phyloP scores from a whole-genome alignment of 2,329 filamentous ascomycete genomes.

The Onygena corvina region DNA sequence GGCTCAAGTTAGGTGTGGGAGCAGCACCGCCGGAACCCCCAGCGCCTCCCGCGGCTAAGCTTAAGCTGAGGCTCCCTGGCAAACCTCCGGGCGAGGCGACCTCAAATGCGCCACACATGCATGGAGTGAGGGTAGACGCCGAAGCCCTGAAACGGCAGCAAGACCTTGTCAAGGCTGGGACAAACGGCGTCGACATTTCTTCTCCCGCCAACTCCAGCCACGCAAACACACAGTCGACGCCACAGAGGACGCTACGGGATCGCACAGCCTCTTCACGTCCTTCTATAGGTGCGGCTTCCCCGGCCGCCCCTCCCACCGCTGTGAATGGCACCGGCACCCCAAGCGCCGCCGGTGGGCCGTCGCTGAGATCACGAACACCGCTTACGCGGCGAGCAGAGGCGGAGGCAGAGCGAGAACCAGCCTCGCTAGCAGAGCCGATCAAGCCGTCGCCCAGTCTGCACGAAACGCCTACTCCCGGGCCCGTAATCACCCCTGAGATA shows the following conservation, averaged over 20 bases:
- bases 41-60: slow-evolving; percentile 42
- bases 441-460: not conserved
- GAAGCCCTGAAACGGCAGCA: slow-evolving; percentile 44
- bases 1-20: slow-evolving; percentile 57
- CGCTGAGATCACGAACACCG: not conserved
- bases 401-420: not conserved
- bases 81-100: slow-evolving; percentile 41
- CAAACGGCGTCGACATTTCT: slow-evolving; percentile 21
- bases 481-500: not conserved
- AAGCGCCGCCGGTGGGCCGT: not conserved
- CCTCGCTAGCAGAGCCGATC: not conserved
- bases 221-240: slow-evolving; percentile 13
- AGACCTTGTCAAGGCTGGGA: slow-evolving; percentile 40
- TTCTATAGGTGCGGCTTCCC: slow-evolving; percentile 3
- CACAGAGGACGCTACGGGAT: slow-evolving; percentile 30
- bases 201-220: slow-evolving; percentile 6
- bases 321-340: not conserved
- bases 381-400: slow-evolving; percentile 4
- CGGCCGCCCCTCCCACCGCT: not conserved
- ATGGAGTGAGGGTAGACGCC: slow-evolving; percentile 43
- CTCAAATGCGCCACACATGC: slow-evolving; percentile 29
- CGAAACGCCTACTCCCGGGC: not conserved
- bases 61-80: slow-evolving; percentile 59
- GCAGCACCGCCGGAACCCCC: slow-evolving; percentile 30
- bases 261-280: slow-evolving; percentile 2